phyloP scores from a whole-genome alignment of 2,329 filamentous ascomycete genomes.

The Trichoderma sp. region DNA sequence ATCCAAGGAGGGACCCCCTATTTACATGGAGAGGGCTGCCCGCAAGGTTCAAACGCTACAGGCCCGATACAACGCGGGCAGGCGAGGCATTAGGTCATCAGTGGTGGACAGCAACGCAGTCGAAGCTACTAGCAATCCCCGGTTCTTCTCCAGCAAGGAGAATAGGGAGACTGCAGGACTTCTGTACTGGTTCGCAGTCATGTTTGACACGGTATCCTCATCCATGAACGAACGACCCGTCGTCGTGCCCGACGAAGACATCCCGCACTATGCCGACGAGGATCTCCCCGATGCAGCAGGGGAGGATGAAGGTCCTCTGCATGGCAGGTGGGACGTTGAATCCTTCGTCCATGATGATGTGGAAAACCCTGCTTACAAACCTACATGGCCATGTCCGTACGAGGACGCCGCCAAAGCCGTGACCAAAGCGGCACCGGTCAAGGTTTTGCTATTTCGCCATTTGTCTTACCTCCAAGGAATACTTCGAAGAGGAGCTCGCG shows the following conservation, averaged over 20 bases:
- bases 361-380: background rate
- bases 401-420: conserved; percentile 1
- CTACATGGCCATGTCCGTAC: conserved; percentile 3
- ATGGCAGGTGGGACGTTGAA: background rate
- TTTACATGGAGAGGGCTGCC: conserved; percentile 8
- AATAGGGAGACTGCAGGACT: background rate
- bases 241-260: conserved; percentile 1
- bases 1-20: background rate
- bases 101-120: background rate
- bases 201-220: conserved; percentile 4
- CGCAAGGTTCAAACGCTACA: background rate
- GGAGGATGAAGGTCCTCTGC: background rate
- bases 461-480: background rate
- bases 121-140: background rate
- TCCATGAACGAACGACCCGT: conserved; percentile 5
- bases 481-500: conserved; percentile 2
- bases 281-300: background rate
- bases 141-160: background rate
- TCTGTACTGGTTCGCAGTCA: conserved; percentile 5
- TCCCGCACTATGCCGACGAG: background rate
- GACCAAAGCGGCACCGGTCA: background rate
- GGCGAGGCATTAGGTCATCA: background rate
- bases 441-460: background rate
- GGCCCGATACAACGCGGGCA: background rate
- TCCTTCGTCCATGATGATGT: conserved; percentile 3